A percentile compares a stretch with the other conserved stretches of the same genome.
phyloP scores from a whole-genome alignment of 768 basidiomycete genomes.

The Coprinopsis marcescibilis region DNA sequence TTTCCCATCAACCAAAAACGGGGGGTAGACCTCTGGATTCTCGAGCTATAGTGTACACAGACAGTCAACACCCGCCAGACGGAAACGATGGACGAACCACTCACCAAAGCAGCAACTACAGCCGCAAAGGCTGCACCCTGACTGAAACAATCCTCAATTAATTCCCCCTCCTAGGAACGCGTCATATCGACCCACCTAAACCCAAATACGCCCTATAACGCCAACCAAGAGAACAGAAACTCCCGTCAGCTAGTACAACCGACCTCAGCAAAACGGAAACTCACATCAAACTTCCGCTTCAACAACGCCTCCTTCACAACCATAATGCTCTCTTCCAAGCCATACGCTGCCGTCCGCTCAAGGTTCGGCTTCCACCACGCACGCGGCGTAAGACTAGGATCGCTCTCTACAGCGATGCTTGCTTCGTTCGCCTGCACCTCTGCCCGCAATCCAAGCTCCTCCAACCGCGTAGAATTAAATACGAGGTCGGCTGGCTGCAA shows the following conservation, averaged over 20 bases:
- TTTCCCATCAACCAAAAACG: conserved; percentile 56
- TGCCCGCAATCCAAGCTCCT: conserved; percentile 16
- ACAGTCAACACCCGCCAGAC: background rate
- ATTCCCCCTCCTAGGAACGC: background rate
- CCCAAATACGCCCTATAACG: conserved; percentile 62
- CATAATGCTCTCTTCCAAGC: conserved; percentile 51
- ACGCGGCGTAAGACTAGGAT: conserved; percentile 52
- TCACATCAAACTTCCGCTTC: conserved; percentile 55
- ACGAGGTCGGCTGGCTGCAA: conserved; percentile 59
- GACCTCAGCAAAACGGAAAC: conserved; percentile 18
- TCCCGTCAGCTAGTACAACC: background rate
- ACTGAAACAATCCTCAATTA: conserved; percentile 29
- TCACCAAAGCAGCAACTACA: conserved; percentile 57
- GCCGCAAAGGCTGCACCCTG: conserved; percentile 75
- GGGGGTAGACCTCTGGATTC: conserved; percentile 35
- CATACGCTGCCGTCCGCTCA: conserved; percentile 41
- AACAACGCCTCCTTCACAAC: conserved; percentile 48
- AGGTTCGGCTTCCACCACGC: conserved; percentile 62
- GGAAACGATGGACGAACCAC: conserved; percentile 15
- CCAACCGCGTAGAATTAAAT: conserved; percentile 13
- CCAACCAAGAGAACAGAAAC: background rate
- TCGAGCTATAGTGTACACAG: conserved; percentile 25
- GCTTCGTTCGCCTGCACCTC: conserved; percentile 35
- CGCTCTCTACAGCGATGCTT: conserved; percentile 24
- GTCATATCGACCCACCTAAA: conserved; percentile 46